phyloP scores from a whole-genome alignment of 2,329 filamentous ascomycete species.

The Kalmusia sp. region DNA sequence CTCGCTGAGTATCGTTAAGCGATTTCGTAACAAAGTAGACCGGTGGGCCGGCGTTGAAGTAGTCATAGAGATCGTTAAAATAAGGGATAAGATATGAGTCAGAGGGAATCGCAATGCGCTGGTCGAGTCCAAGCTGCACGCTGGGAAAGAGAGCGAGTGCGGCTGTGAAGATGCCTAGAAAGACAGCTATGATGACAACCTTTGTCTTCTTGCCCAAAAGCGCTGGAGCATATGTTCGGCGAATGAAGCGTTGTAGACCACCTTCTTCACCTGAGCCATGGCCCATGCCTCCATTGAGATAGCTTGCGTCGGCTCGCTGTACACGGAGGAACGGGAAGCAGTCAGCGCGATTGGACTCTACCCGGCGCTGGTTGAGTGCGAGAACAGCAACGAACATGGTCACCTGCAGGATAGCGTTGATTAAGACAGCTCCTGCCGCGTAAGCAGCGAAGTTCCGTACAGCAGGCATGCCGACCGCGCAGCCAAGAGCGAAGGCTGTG shows the following conservation, averaged over 20 bases:
- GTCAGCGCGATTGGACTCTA: conserved; percentile 87
- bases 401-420: conserved; percentile 95
- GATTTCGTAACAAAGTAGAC: conserved; percentile 93
- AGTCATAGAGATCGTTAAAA: conserved; percentile 94
- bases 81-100: conserved; percentile 95
- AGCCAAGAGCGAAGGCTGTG: conserved; percentile 87
- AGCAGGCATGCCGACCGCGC: conserved; percentile 96
- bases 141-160: conserved; percentile 84
- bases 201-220: conserved; percentile 84
- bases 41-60: conserved; percentile 88
- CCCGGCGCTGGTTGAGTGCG: conserved; percentile 86
- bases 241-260: conserved; percentile 83
- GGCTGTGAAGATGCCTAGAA: conserved; percentile 86
- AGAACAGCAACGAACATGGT: conserved; percentile 97
- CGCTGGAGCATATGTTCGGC: conserved; percentile 83
- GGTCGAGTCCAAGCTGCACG: conserved; percentile 87
- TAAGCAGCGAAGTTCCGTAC: conserved; percentile 98
- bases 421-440: conserved; percentile 92
- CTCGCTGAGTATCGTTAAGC: conserved; percentile 77
- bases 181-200: conserved; percentile 75
- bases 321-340: conserved; percentile 90
- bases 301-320: conserved; percentile 73
- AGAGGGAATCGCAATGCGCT: conserved; percentile 90
- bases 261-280: conserved; percentile 86
- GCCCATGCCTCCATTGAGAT: conserved; percentile 66